Percentiles rank a stretch among this genome's conserved stretches.
These are phyloP conservation scores for Penicillium desertorum DNA, from an alignment of 495 filamentous ascomycete genomes.

Conservation along the genomic window DNA sequence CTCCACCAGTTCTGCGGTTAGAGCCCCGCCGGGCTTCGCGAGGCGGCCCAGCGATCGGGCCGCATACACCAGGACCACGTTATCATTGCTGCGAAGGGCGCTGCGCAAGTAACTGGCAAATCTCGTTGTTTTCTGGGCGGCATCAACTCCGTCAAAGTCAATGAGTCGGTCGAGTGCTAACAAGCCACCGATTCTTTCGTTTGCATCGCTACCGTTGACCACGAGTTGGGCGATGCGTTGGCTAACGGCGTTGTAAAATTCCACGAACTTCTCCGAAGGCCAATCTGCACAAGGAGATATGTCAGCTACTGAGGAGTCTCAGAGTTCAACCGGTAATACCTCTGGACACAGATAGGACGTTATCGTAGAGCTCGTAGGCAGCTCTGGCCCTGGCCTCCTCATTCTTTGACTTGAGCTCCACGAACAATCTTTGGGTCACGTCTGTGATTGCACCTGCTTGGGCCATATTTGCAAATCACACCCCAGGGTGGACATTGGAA, in stretches of 20 bases:
- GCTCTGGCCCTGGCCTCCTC: constrained; percentile 51
- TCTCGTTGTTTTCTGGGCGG: constrained; percentile 87
- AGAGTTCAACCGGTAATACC: constrained; percentile 30
- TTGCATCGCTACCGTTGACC: constrained; percentile 75
- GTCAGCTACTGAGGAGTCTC: constrained; percentile 11
- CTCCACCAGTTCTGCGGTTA: constrained; percentile 95
- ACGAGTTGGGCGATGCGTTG: constrained; percentile 71
- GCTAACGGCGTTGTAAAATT: constrained; percentile 78
- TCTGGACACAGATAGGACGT: constrained; percentile 51
- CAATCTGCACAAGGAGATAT: constrained; percentile 56
- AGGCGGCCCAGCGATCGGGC: constrained; percentile 85
- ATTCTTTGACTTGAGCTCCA: constrained; percentile 54
- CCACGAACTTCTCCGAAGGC: constrained; percentile 69
- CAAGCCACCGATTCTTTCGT: constrained; percentile 86
- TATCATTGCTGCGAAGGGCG: constrained; percentile 85
- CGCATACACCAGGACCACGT: constrained; percentile 79
- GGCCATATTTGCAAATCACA: constrained; percentile 48
- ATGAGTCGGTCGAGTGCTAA: constrained; percentile 89
- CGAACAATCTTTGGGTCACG: constrained; percentile 49
- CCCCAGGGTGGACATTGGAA: constrained; percentile 50
- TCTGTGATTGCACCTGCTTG: constrained; percentile 51
- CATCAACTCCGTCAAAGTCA: constrained; percentile 93
- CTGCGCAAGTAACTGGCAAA: constrained; percentile 88
- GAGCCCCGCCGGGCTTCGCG: constrained; percentile 85
- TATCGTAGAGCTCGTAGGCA: constrained; percentile 53